Base-by-base conservation (phyloP, 2,329 filamentous ascomycete genomes). In the Pseudocercospora vitis region DNA sequence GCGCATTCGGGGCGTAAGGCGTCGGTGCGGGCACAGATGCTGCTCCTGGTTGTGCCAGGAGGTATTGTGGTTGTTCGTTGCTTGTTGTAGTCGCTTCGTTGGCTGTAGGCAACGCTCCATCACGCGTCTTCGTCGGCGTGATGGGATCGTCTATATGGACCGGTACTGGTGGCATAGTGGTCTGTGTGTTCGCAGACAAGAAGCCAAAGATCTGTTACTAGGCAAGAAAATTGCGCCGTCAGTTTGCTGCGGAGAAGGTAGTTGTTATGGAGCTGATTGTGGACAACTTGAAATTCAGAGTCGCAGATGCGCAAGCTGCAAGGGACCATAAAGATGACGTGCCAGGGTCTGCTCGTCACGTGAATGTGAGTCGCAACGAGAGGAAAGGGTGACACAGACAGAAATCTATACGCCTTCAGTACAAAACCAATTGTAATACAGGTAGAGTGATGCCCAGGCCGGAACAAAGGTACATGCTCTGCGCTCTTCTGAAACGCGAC, bases 111-210 rank as follows among this genome's bases (percentile, higher is more conserved):
- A 63, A 45, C n/a, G 40, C 39, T 56, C 53, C 65, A 19, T 56
- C 55, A 11, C 56, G 42, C 23, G 61, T 60, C 64, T 74, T 75
- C 54, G 65, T 63, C 4, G 75, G 68, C 9, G 67, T 67, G 58
- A 78, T 77, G 48, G 76, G 76, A 19, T 71, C 71, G 58, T 78
- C 68, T 52, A 73, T 73, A 69, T 77, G 74, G 51, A 77, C 69
- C 37, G 69, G 73, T 39, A 78, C 72, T 9, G 74, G 75, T 9
- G 75, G 73, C 76, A 78, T 78, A 8, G 42, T 8, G 16, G 42
- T n/a, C 42, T 7, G 32, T n/a, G 32, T 16, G 14, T 16, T 16
- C 5, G 7, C 7, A 35, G 14, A n/a, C 11, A n/a, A 29, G 6
- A 29, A 11, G 6, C 26, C 26, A 7, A 11, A 6, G 26, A 29